Conservation (phyloP, 78 protist species). For the Protostelium mycophagum region DNA sequence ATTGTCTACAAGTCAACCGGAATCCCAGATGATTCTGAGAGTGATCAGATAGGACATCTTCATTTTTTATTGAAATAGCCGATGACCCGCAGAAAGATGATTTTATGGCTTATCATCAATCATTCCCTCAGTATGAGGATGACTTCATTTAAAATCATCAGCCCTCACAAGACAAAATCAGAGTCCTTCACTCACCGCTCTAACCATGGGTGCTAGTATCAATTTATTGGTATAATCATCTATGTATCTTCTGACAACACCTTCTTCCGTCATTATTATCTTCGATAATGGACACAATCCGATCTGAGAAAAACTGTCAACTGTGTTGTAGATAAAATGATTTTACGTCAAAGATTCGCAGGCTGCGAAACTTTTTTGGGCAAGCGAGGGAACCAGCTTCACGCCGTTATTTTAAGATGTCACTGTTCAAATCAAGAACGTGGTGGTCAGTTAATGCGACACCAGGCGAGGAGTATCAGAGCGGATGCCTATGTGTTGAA, state of each 20-base stretch:
- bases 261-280: too few species aligned
- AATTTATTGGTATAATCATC: neutral
- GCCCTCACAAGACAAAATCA: neutral
- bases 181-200: neutral
- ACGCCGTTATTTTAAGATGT: neutral
- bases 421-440: neutral
- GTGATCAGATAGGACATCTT: neutral
- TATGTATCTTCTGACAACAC: neutral
- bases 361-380: neutral
- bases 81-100: too few species aligned
- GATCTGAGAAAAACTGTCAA: too few species aligned
- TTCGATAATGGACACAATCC: too few species aligned
- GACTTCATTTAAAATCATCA: too few species aligned
- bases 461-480: constrained; percentile 14
- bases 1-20: neutral
- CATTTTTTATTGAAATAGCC: neutral
- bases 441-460: neutral
- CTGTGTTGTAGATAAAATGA: neutral
- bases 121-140: too few species aligned
- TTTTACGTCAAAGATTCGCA: too few species aligned
- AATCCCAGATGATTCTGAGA: neutral
- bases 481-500: neutral
- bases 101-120: too few species aligned
- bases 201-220: neutral
- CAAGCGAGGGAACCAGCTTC: too few species aligned